Evolutionary conservation across 176 grass and related monocot species (phyloP), one percentile per base, ranked within the genome.

Genomic region (Chloris gayana): DNA sequence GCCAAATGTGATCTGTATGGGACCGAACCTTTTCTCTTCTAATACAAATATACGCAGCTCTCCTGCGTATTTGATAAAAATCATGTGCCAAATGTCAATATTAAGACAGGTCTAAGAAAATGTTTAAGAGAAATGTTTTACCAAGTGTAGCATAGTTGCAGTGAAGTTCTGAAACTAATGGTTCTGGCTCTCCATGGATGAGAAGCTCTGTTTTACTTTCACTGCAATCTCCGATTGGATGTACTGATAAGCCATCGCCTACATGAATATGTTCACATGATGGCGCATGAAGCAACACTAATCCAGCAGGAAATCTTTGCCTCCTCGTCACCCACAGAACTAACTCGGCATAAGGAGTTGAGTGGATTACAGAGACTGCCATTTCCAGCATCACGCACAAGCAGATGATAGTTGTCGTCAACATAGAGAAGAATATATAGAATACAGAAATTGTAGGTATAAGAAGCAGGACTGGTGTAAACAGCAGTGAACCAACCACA

Each of bases 361-460:
- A 91, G 73, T 95, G 91, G 22, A 98, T 80, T 46, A 98, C 41
- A 74, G 84, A 91, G 37, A 95, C 85, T 39, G 67, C 63, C 47
- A 76, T 88, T 83, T 94, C 95, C 68, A 98, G 54, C 42, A 58
- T 64, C 68, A 93, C 84, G 35, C 86, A 89, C 22, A 95, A 18
- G 76, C 75, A 85, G 83, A 80, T 77, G 72, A 93, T 75, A 62
- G 79, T 80, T 68, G 88, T 87, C 80, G 77, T 91, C 85, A 98
- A 85, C 77, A 94, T 93, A 58, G 95, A 91, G 79, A 95, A 98
- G 70, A 95, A 95, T 77, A 98, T 88, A 62, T 95, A 95, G 84
- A 98, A 98, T 59, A 91, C 87, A 73, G 92, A 93, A 72, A 86
- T 89, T 34, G 92, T 93, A 18, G 95, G 92, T 69, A 98, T 82